Evolutionary conservation across 148 eudicot genomes (phyloP), one percentile per base, ranked within the genome.

Genomic region (Silene uniflora): DNA sequence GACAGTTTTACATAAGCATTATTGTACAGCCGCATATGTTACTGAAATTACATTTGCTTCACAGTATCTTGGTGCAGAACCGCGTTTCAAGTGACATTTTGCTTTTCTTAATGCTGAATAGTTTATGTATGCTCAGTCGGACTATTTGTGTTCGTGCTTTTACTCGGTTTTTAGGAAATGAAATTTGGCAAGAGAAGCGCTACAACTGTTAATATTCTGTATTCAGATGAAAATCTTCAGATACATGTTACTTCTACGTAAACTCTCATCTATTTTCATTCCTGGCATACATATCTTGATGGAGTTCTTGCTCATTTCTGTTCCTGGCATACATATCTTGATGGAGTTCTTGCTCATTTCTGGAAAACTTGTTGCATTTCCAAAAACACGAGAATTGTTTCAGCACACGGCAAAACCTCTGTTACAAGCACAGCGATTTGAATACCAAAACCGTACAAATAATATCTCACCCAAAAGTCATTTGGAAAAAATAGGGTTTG

Each of bases 321-420:
- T 59, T 58, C n/a, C 7, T 25, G n/a, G 44, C 4, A 61, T 62
- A 18, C 14, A 77, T 46, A 27, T 71, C 52, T 71, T 76, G 44
- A 6, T 39, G 59, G 17, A 5, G n/a, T 44, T 76, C 32, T 35
- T 69, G 58, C 4, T 76, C 79, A 13, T 69, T 44, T 18, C 9
- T 7, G 18, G 67, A 42, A 10, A 71, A 77, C 73, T 75, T 83
- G 78, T 44, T 79, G 80, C 87, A 86, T 42, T 86, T 74, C 77
- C 83, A 81, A 27, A 67, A 74, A 59, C 81, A 67, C 2, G 83
- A 73, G 19, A 81, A 67, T 47, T 76, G 79, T 61, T 76, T 81
- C 49, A 86, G 56, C 46, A 86, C 69, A 10, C 73, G 21, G 75
- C 77, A 61, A 29, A 88, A 42, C 46, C 61, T 88, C 86, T 72